Evolutionary conservation across 345 rosid genomes (phyloP), one percentile per base, ranked within the genome.

Genomic region (Camelina sativa): DNA sequence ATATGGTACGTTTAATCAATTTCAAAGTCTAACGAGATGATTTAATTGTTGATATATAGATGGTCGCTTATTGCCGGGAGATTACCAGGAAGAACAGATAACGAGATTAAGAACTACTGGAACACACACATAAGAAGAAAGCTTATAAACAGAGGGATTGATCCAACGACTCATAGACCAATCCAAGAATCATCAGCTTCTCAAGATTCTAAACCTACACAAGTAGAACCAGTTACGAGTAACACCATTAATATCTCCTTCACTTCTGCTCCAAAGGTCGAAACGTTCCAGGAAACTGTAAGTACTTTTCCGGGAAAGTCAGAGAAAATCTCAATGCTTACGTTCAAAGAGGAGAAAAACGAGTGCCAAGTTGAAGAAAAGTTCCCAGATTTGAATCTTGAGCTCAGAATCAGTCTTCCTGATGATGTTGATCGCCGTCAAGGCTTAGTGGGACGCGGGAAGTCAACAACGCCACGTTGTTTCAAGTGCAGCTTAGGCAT

Each of bases 361-460:
- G 81, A 75, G 76, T 63, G 69, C 43, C 55, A 40, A 50, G 88
- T 75, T 4, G 47, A 58, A 69, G 80, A 28, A 3, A 85, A 76
- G 76, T 86, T 89, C 38, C 96, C 97, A 11, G 97, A 91, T 79
- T 84, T 94, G 84, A 94, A 91, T 78, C 92, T 94, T 19, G 98
- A 91, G 75, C 91, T 94, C 10, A 87, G 88, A 84, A 94, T 94
- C 20, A 89, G 98, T 80, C 97, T 87, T 44, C 98, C 98, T 6
- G 75, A 76, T 50, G 85, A 80, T 44, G 82, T 82, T 7, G 75
- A 62, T 55, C 59, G 63, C 47, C 56, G 19, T 62, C 65, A 77
- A 34, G 51, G 70, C 60, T 51, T 65, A 54, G 17, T 76, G 11
- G 65, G 71, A 44, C 65, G 76, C 48, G 78, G 77, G 61, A 78